Base-by-base conservation (phyloP, 768 basidiomycete species). In the Rhodocollybia butyracea region DNA sequence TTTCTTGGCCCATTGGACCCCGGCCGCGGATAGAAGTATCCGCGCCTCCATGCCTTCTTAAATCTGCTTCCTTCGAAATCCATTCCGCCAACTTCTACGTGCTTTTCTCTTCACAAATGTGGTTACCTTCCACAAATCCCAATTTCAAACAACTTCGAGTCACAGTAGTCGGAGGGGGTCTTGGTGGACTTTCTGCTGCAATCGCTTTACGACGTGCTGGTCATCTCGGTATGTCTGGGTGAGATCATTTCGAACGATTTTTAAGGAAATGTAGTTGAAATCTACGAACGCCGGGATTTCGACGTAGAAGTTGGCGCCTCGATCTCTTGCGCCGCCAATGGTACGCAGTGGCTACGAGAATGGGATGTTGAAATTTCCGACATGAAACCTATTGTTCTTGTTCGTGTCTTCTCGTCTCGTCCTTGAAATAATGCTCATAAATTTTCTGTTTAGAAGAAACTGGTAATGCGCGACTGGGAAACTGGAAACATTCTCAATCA, bases 381-480 rank as follows among this genome's bases (percentile, higher is more conserved):
- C 8, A 68, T 67, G 67, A 66, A 64, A 34, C 69, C 69, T 22
- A 63, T 70, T 22, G 50, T 64, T 22, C 56, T 69, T 19, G 54
- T 55, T 8, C 2, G 54, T 36, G 5, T 19, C 17, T 6, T 27
- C 34, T n/a, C 21, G 11, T 21, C 10, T 19, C 8, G 5, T 27
- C n/a, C 39, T 34, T 8, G 19, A 26, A 13, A 21, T 34, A 26
- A 31, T 30, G 15, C n/a, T 34, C 5, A 21, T 1, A 17, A 12
- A 5, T 39, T 15, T n/a, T n/a, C n/a, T 11, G 30, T 34, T 34
- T n/a, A 55, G 63, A 62, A 63, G 67, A 66, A 70, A 50, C 62
- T 70, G 21, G 63, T 64, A 31, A 70, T 70, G 69, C 63, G 69
- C 13, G 69, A 70, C 43, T 70, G 69, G 69, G 66, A 68, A 50